Base-by-base conservation (phyloP, 805 yeast genomes). In the Wickerhamomyces kurtzmanii region DNA sequence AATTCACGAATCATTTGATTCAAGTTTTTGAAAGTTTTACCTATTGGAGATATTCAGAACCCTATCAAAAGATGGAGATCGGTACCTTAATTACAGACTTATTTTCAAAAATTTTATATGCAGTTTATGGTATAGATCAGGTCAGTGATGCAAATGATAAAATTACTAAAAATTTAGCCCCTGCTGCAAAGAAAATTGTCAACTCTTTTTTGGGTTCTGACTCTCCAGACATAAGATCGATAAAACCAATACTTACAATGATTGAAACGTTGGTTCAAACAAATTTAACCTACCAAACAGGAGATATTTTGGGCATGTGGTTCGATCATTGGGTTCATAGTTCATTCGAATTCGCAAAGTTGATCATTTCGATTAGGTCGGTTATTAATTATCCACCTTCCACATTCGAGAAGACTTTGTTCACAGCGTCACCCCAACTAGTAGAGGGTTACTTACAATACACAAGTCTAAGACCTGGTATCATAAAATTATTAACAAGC, bases 11-110 rank as follows among this genome's bases (percentile, higher is more conserved):
- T 5, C 81, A 78, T 48, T 56, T 75, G 22, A 52, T 82, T n/a
- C 69, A 68, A 28, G 68, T 82, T 1, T 83, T 75, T 52, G 95
- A 85, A 42, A 74, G 82, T 38, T 81, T 76, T 39, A 54, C 65
- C 4, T 71, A 66, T 43, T 84, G 94, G 81, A 68, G 73, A 37
- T 86, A 73, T 49, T 55, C 59, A 17, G 49, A 65, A 8, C 55
- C 70, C 1, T 50, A 57, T 25, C 82, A 85, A 43, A 71, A 75
- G 35, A 59, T 71, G 38, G 67, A 72, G 38, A 58, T 85, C 24
- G 85, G 87, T 0, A 55, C 63, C 5, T 53, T 60, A 28, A 60
- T 75, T 5, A 55, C 77, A 10, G 62, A 61, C 15, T 56, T 74
- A 3, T 79, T 84, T 43, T 53, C 66, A 8, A 65, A 64, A 20